Evolutionary conservation across 2,329 filamentous ascomycete species (phyloP).

Genomic region (Xylariaceae sp.): DNA sequence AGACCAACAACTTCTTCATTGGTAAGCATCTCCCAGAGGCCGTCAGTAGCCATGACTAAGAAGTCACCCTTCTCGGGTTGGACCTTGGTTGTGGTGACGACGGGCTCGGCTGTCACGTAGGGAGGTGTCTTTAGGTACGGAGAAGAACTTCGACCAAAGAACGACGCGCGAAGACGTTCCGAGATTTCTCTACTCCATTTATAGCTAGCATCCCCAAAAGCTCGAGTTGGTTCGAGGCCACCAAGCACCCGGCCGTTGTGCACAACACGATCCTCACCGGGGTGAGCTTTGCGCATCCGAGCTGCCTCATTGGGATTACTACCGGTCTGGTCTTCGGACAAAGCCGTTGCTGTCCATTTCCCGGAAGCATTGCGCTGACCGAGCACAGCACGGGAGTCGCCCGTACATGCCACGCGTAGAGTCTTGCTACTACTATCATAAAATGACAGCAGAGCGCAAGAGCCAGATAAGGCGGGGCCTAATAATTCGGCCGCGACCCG

Average conservation of each 20-base stretch:
- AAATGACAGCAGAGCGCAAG: conserved; percentile 93
- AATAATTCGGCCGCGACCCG: conserved; percentile 88
- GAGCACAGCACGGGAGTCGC: conserved; percentile 92
- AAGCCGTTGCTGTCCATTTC: conserved; percentile 88
- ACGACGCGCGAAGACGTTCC: conserved; percentile 77
- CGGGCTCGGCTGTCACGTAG: conserved; percentile 94
- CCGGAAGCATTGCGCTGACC: conserved; percentile 76
- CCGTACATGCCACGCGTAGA: conserved; percentile 91
- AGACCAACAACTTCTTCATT: conserved; percentile 97
- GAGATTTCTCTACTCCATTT: conserved; percentile 92
- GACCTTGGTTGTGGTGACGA: conserved; percentile 91
- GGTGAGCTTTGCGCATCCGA: conserved; percentile 82
- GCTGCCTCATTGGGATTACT: conserved; percentile 82
- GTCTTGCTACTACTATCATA: conserved; percentile 89
- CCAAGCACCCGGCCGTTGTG: conserved; percentile 89
- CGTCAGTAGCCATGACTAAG: conserved; percentile 93
- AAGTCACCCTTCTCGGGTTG: conserved; percentile 91
- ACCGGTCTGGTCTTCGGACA: conserved; percentile 94
- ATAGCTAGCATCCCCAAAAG: conserved; percentile 95
- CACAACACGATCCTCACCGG: conserved; percentile 85
- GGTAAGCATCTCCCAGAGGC: conserved; percentile 98
- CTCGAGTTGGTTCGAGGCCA: conserved; percentile 86
- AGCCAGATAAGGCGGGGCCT: conserved; percentile 92
- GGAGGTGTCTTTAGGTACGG: conserved; percentile 85
- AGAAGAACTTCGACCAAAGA: conserved; percentile 82